Percentiles rank a stretch among this genome's conserved stretches.
Evolutionary conservation across 148 eudicot species (phyloP).

Genomic region (Nyssa sinensis): DNA sequence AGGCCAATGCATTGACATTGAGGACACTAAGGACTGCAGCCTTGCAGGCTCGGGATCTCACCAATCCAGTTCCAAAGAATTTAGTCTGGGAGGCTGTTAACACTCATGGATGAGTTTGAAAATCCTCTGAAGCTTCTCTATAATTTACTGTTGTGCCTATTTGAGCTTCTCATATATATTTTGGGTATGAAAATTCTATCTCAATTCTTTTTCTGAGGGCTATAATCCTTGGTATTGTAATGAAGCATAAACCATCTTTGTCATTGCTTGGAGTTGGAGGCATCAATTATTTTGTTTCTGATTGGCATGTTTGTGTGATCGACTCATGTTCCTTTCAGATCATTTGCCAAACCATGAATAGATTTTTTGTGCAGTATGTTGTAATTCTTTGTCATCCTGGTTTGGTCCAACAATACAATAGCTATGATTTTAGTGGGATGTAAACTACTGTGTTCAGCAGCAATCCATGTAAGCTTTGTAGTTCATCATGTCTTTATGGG

Average conservation of each 20-base stretch:
- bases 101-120: conserved; percentile 16
- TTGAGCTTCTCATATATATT: not conserved
- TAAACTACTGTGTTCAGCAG: not conserved
- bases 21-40: conserved; percentile 14
- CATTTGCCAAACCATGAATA: too few relatives aligned
- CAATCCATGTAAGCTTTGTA: not conserved
- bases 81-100: conserved; percentile 25
- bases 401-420: not conserved
- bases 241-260: not conserved
- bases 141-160: not conserved
- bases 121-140: not conserved
- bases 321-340: not conserved
- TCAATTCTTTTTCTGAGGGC: not conserved
- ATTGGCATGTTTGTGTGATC: not conserved
- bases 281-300: not conserved
- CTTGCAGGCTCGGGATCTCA: conserved; percentile 18
- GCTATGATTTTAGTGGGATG: not conserved
- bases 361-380: not conserved
- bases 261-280: not conserved
- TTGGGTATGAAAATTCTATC: not conserved
- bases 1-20: conserved; percentile 16
- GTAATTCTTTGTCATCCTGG: not conserved
- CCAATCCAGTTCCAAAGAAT: conserved; percentile 17
- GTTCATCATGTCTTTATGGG: not conserved
- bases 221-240: not conserved